Conservation (phyloP, 768 basidiomycete genomes). For the Amanita phalloides region DNA sequence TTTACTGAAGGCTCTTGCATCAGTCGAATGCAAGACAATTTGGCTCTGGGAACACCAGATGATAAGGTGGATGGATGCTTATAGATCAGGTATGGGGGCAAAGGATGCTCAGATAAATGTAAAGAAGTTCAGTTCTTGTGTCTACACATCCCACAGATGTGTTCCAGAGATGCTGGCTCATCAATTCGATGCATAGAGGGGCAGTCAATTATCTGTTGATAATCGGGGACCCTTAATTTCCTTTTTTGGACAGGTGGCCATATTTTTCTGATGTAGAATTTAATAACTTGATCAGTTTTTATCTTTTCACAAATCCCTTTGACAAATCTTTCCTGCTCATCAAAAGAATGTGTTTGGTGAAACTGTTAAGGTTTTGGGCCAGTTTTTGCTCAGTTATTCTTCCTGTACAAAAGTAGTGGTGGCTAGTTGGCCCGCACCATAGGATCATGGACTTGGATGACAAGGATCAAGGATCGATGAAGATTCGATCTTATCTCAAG, state of each 20-base stretch:
- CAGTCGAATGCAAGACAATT: slow-evolving; percentile 17
- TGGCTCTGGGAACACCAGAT: slow-evolving; percentile 23
- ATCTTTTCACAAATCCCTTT: slow-evolving; percentile 10
- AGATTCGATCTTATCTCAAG: too few species aligned
- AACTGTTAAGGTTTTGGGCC: slow-evolving; percentile 3
- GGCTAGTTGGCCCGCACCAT: slow-evolving; percentile 8
- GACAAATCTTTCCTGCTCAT: slow-evolving; percentile 5
- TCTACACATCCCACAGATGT: slow-evolving; percentile 17
- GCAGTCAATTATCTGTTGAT: slow-evolving; percentile 4
- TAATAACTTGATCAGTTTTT: slow-evolving; percentile 14
- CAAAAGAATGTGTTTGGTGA: slow-evolving; percentile 11
- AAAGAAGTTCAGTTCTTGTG: slow-evolving; percentile 18
- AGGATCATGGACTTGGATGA: too few species aligned
- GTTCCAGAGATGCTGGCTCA: slow-evolving; percentile 12
- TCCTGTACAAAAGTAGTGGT: slow-evolving; percentile 5
- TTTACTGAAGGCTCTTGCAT: slow-evolving; percentile 14
- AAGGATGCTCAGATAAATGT: slow-evolving; percentile 20
- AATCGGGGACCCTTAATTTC: too few species aligned
- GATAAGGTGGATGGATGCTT: slow-evolving; percentile 22
- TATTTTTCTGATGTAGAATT: slow-evolving; percentile 2
- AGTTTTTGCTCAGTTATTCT: not conserved
- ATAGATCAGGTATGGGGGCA: slow-evolving; percentile 14
- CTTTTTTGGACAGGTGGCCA: slow-evolving; percentile 9
- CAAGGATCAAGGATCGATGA: too few species aligned
- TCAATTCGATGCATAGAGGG: slow-evolving; percentile 5